phyloP scores from a whole-genome alignment of 1,139 yeast species.

The Diutina catenulata region DNA sequence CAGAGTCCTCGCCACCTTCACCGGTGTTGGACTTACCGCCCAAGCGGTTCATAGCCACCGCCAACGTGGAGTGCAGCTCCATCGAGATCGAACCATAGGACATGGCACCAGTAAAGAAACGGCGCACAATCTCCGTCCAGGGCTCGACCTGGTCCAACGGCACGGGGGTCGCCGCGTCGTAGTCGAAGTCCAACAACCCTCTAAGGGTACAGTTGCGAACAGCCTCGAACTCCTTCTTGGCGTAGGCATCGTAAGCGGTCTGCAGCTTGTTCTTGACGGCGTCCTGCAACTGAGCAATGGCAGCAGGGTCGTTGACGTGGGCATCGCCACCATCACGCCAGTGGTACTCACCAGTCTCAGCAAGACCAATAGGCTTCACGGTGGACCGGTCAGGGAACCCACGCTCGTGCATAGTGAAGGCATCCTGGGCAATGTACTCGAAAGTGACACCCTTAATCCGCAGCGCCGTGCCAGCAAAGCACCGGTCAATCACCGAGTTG shows the following conservation, averaged over 20 bases:
- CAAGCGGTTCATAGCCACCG: slow-evolving; percentile 95
- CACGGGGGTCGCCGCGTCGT: slow-evolving; percentile 54
- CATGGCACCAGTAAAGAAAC: slow-evolving; percentile 99
- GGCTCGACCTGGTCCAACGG: slow-evolving; percentile 98
- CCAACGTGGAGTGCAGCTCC: slow-evolving; percentile 96
- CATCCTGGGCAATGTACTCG: slow-evolving; percentile 94
- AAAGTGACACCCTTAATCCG: slow-evolving; percentile 93
- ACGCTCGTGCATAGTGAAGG: slow-evolving; percentile 83
- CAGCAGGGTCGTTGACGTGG: slow-evolving; percentile 89
- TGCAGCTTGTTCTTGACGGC: slow-evolving; percentile 96
- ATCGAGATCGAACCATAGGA: slow-evolving; percentile 96
- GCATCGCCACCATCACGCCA: slow-evolving; percentile 99
- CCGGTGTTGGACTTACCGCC: slow-evolving; percentile 98
- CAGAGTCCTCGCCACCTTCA: slow-evolving; percentile 99
- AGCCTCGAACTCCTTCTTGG: slow-evolving; percentile 85
- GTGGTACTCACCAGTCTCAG: slow-evolving; percentile 95
- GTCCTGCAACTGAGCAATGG: slow-evolving; percentile 91
- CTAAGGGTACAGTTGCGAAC: slow-evolving; percentile 87
- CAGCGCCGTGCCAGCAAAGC: slow-evolving; percentile 96
- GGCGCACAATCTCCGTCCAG: slow-evolving; percentile 96
- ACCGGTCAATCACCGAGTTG: slow-evolving; percentile 86
- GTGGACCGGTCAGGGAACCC: slow-evolving; percentile 79
- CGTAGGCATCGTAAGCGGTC: slow-evolving; percentile 80
- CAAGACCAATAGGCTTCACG: slow-evolving; percentile 60
- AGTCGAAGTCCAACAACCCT: slow-evolving; percentile 87